These are phyloP conservation scores for Glaciozyma antarctica DNA, from an alignment of 768 basidiomycete genomes.

Conservation along the genomic window DNA sequence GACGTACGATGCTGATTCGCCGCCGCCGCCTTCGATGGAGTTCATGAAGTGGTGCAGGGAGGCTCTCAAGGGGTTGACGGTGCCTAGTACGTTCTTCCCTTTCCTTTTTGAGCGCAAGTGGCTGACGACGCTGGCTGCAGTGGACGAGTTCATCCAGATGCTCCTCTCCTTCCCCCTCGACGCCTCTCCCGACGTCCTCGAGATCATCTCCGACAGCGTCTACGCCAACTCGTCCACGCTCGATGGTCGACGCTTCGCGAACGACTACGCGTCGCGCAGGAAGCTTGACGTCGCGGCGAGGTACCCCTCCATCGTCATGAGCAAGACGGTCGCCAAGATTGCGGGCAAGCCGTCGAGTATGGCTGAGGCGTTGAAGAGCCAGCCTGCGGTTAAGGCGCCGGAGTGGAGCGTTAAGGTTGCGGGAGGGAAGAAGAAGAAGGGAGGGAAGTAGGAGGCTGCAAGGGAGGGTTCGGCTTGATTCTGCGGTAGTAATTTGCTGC, in stretches of 20 bases:
- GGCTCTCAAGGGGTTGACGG: slow-evolving; percentile 58
- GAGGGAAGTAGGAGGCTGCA: slow-evolving; percentile 36
- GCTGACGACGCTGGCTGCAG: slow-evolving; percentile 43
- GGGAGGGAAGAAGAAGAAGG: slow-evolving; percentile 76
- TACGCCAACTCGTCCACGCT: slow-evolving; percentile 90
- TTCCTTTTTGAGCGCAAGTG: neutral
- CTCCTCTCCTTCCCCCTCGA: slow-evolving; percentile 87
- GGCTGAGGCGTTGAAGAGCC: slow-evolving; percentile 65
- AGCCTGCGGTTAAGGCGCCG: slow-evolving; percentile 58
- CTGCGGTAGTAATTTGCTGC: too few relatives aligned
- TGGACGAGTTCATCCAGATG: slow-evolving; percentile 95
- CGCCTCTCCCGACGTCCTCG: slow-evolving; percentile 62
- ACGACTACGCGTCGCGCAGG: slow-evolving; percentile 77
- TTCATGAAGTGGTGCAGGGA: slow-evolving; percentile 87
- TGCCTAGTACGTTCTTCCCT: slow-evolving; percentile 46
- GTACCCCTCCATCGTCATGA: slow-evolving; percentile 21
- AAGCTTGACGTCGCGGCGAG: slow-evolving; percentile 61
- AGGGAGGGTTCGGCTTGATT: neutral
- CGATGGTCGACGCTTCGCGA: slow-evolving; percentile 87
- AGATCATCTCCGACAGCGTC: slow-evolving; percentile 90
- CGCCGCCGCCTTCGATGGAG: slow-evolving; percentile 66
- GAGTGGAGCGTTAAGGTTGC: slow-evolving; percentile 88
- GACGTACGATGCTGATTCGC: slow-evolving; percentile 52
- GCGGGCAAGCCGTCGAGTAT: slow-evolving; percentile 31
- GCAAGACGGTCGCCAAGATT: slow-evolving; percentile 4